Evolutionary conservation across 2,329 filamentous ascomycete species (phyloP), one percentile per base, ranked within the genome.

Genomic region (Claviceps pusilla): DNA sequence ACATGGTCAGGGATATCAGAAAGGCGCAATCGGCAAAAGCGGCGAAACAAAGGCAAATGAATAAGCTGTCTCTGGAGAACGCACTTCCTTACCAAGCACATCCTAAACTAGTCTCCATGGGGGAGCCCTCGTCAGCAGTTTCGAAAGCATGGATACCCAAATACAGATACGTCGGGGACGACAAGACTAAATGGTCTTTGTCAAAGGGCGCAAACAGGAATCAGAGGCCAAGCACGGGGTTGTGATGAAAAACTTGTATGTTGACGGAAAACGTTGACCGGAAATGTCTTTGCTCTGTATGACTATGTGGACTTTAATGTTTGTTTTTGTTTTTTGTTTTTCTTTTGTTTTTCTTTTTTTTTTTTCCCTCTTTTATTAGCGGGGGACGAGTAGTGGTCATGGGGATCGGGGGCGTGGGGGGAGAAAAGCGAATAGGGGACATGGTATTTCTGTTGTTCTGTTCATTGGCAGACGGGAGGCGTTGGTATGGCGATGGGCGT

Each of bases 1-100:
- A 85, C 0, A 83, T 95, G 45, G 68, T 94, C 59, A 85, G 79
- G 57, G 77, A 83, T 1, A 66, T 75, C 54, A 76, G 69, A 55
- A 76, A 75, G 61, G 49, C 59, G 41, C 60, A 60, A 24, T 58
- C 59, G 29, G 51, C 56, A 52, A 55, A 47, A 11, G 48, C 50
- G 11, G 58, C 58, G 45, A 66, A 65, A 55, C 56, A 61, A 14
- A 65, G 55, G 51, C 53, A 59, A 4, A 43, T 60, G 46, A 62
- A 57, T 53, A 65, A 62, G 56, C 61, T 54, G 19, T 56, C 63
- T 7, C 54, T 66, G 39, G 63, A 65, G 54, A 60, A 58, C 37
- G 62, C 68, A 19, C 59, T 70, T n/a, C 69, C 69, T n/a, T 72
- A 72, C 55, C 59, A 61, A 29, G 63, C 68, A 3, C 59, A 68